phyloP scores from a whole-genome alignment of 306 rosid species.

The Lagenaria siceraria region DNA sequence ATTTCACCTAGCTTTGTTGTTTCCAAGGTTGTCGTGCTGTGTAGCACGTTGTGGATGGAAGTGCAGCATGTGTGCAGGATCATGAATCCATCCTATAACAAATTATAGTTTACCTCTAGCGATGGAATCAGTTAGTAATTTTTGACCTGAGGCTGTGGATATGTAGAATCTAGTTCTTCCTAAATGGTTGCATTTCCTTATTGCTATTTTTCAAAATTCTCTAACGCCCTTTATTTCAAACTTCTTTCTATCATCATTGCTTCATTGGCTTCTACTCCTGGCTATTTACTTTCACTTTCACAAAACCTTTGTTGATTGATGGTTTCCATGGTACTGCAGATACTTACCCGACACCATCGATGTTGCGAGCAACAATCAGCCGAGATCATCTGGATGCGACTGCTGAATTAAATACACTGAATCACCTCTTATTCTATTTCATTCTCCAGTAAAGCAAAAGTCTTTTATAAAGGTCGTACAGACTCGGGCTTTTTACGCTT shows the following conservation, averaged over 20 bases:
- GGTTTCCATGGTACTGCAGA: constrained; percentile 33
- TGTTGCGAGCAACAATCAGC: constrained; percentile 70
- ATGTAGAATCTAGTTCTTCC: neutral
- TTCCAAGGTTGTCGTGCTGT: neutral
- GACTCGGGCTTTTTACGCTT: constrained; percentile 4
- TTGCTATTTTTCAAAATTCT: neutral
- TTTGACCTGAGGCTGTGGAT: neutral
- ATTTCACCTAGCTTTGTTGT: neutral
- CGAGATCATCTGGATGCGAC: constrained; percentile 80
- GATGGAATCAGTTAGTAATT: neutral
- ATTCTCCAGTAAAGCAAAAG: constrained; percentile 28
- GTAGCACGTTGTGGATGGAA: neutral
- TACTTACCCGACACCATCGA: constrained; percentile 97
- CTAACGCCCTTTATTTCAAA: neutral
- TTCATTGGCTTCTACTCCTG: neutral
- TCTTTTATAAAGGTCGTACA: constrained; percentile 1
- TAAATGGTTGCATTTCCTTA: neutral
- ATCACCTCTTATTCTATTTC: constrained; percentile 12
- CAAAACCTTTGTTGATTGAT: neutral
- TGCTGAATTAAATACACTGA: constrained; percentile 41
- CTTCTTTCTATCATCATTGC: neutral
- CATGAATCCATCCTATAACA: neutral
- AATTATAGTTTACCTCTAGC: neutral
- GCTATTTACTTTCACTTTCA: neutral
- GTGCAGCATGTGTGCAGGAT: neutral